Percentiles rank a stretch among this genome's conserved stretches.
phyloP scores from a whole-genome alignment of 1,139 yeast genomes.

The Yamadazyma spencermartinsiae region DNA sequence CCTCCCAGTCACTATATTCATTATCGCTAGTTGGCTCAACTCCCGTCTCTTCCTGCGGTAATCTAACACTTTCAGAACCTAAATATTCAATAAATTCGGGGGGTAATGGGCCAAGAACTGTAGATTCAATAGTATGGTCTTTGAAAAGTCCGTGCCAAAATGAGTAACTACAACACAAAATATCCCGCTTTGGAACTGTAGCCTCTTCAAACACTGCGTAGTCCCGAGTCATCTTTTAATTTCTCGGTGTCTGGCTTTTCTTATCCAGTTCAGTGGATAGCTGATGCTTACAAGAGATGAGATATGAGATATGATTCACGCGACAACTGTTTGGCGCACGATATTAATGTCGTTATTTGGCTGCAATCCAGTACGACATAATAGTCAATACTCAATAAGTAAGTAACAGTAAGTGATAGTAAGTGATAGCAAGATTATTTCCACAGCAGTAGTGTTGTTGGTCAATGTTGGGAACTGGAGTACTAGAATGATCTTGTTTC shows the following conservation, averaged over 20 bases:
- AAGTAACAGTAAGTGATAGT: no score
- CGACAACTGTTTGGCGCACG: no score
- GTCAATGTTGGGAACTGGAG: no score
- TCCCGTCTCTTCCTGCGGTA: conserved; percentile 46
- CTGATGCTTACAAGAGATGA: no score
- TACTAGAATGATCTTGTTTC: no score
- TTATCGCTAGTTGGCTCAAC: conserved; percentile 51
- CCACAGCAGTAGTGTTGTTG: no score
- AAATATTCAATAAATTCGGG: conserved; percentile 66
- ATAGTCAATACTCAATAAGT: no score
- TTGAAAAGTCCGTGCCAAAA: conserved; percentile 66
- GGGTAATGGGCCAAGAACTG: conserved; percentile 67
- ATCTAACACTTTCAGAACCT: conserved; percentile 69
- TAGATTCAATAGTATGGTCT: conserved; percentile 50
- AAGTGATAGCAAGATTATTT: no score
- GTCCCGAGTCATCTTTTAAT: conserved; percentile 19
- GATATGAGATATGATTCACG: no score
- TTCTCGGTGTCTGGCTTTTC: neutral
- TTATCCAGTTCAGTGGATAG: neutral
- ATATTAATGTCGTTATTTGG: no score
- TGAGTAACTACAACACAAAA: conserved; percentile 70
- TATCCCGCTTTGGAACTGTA: conserved; percentile 46
- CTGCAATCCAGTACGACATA: no score
- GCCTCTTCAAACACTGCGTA: conserved; percentile 32
- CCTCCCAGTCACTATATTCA: conserved; percentile 6